Evolutionary conservation across 2,329 filamentous ascomycete genomes (phyloP).

Genomic region (Paradendryphiella salina): DNA sequence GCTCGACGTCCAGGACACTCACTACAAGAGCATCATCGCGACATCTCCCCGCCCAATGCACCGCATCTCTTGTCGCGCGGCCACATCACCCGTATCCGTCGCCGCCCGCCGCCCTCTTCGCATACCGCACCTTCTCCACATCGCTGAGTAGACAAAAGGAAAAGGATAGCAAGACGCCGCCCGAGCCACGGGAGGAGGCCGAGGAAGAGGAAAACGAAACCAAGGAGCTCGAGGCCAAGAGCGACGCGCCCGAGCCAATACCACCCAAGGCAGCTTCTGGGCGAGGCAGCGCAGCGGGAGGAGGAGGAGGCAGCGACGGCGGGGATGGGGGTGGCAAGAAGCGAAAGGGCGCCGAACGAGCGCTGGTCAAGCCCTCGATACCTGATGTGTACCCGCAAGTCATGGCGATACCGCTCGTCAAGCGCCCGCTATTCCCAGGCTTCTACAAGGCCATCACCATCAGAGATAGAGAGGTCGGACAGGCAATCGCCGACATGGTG

Average conservation of each 20-base stretch:
- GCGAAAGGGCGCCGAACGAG: constrained; percentile 73
- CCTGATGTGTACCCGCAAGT: constrained; percentile 97
- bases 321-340: constrained; percentile 67
- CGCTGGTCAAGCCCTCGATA: constrained; percentile 82
- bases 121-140: constrained; percentile 47
- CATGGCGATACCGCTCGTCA: constrained; percentile 93
- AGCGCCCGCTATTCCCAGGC: constrained; percentile 90
- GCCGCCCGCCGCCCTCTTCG: constrained; percentile 39
- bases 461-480: constrained; percentile 85
- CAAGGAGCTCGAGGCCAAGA: constrained; percentile 49
- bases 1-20: constrained; percentile 44
- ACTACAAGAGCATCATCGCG: constrained; percentile 31
- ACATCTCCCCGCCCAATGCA: constrained; percentile 38
- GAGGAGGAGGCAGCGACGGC: constrained; percentile 53
- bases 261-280: constrained; percentile 59
- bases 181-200: constrained; percentile 50
- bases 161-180: constrained; percentile 55
- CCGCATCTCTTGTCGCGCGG: constrained; percentile 32
- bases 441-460: constrained; percentile 99
- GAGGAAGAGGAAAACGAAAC: constrained; percentile 50
- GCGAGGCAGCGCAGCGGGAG: constrained; percentile 63
- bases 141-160: constrained; percentile 58
- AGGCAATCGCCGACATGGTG: constrained; percentile 93
- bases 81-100: constrained; percentile 29
- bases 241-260: constrained; percentile 55